These are phyloP conservation scores for Populus simonii DNA, from an alignment of 345 rosid genomes.

Conservation along the genomic window DNA sequence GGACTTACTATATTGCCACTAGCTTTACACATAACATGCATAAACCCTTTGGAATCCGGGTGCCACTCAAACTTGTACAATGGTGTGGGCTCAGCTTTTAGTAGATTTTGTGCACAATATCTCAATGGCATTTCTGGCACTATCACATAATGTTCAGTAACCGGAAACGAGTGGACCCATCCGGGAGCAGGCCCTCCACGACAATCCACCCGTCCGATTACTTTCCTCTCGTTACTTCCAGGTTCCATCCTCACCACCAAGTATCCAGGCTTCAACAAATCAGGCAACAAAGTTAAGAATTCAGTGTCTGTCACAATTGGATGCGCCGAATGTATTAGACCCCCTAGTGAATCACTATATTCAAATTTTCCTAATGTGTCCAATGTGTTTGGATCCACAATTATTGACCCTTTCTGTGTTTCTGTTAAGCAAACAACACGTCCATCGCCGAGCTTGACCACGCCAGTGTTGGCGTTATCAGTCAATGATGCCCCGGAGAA, in stretches of 20 bases:
- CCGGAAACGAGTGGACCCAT: slow-evolving; percentile 97
- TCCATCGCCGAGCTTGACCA: slow-evolving; percentile 76
- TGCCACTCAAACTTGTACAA: slow-evolving; percentile 93
- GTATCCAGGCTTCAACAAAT: slow-evolving; percentile 73
- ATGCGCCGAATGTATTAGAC: slow-evolving; percentile 84
- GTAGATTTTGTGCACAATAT: slow-evolving; percentile 69
- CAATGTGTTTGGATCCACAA: slow-evolving; percentile 61
- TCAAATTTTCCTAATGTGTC: slow-evolving; percentile 70
- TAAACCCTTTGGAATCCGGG: slow-evolving; percentile 63
- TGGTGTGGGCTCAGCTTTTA: slow-evolving; percentile 89
- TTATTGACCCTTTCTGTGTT: slow-evolving; percentile 83
- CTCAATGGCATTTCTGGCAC: slow-evolving; percentile 94
- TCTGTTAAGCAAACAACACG: slow-evolving; percentile 89
- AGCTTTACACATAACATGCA: slow-evolving; percentile 83
- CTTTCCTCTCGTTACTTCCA: slow-evolving; percentile 73
- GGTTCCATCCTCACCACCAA: slow-evolving; percentile 76
- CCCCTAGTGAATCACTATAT: slow-evolving; percentile 66
- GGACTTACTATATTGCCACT: slow-evolving; percentile 77
- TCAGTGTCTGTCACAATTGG: slow-evolving; percentile 77
- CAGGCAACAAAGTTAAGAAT: slow-evolving; percentile 78
- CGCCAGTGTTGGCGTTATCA: slow-evolving; percentile 92
- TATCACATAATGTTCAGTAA: slow-evolving; percentile 72
- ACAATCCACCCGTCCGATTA: slow-evolving; percentile 75
- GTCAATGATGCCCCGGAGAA: slow-evolving; percentile 88
- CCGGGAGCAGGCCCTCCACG: slow-evolving; percentile 84